Evolutionary conservation across 1,284 basidiomycete genomes (phyloP).

Genomic region (Rugosomyces carneus): DNA sequence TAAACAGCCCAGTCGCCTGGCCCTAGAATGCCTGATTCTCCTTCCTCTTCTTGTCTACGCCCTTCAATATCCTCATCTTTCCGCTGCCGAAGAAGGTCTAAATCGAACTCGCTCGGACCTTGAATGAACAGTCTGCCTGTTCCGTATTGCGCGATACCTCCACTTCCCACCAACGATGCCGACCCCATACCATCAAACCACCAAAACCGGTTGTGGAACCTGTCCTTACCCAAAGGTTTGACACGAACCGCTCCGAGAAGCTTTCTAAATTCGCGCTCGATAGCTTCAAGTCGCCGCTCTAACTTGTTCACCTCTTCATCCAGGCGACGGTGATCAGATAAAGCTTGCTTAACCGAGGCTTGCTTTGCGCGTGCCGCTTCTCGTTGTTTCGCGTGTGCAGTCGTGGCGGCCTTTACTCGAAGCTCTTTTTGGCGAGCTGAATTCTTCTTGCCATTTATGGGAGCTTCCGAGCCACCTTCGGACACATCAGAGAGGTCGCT

Average conservation of each 20-base stretch:
- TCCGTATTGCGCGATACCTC: conserved; percentile 76
- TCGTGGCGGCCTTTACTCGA: conserved; percentile 47
- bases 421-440: conserved; percentile 47
- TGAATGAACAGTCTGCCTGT: conserved; percentile 89
- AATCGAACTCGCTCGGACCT: conserved; percentile 75
- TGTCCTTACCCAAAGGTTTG: conserved; percentile 84
- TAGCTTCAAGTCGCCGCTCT: conserved; percentile 72
- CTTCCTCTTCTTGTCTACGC: conserved; percentile 71
- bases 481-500: conserved; percentile 71
- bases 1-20: conserved; percentile 88
- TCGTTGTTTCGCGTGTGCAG: conserved; percentile 68
- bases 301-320: conserved; percentile 83
- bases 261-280: conserved; percentile 92
- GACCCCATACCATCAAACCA: conserved; percentile 98
- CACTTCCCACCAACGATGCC: conserved; percentile 67
- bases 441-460: conserved; percentile 40
- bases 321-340: conserved; percentile 74
- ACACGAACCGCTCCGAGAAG: conserved; percentile 78
- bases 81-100: conserved; percentile 58
- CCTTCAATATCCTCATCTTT: conserved; percentile 54
- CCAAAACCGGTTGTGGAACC: conserved; percentile 94
- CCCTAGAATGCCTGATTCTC: conserved; percentile 63
- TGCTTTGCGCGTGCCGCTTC: conserved; percentile 70
- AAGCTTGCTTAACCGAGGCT: conserved; percentile 62
- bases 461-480: conserved; percentile 47